Conservation (phyloP, 2,329 filamentous ascomycete species). For the Penicillium sp. region DNA sequence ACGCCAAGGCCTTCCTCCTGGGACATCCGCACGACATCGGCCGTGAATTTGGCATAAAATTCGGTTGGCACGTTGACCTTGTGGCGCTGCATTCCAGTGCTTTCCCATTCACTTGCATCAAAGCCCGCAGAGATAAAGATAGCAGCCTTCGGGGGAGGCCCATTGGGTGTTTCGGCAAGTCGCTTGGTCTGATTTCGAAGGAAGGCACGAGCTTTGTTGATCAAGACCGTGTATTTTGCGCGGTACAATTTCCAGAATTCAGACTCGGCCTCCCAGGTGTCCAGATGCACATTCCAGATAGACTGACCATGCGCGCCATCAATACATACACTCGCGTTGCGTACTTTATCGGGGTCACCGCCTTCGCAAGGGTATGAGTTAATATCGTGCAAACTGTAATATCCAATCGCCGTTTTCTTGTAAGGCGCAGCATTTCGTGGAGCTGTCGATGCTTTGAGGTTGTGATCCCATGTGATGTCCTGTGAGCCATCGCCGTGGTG, state of each 20-base stretch:
- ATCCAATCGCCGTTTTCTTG: conserved; percentile 86
- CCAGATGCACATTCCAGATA: conserved; percentile 93
- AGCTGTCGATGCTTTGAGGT: conserved; percentile 62
- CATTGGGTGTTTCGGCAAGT: conserved; percentile 55
- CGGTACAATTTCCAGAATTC: conserved; percentile 93
- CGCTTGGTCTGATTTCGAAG: conserved; percentile 69
- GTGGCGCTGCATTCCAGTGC: conserved; percentile 89
- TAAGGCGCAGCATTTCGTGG: conserved; percentile 69
- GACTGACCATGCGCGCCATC: conserved; percentile 92
- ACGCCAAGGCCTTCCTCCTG: conserved; percentile 73
- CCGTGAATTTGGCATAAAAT: conserved; percentile 88
- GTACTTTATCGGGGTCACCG: conserved; percentile 90
- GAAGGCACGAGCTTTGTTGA: conserved; percentile 78
- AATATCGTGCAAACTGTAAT: conserved; percentile 96
- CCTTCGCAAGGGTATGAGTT: conserved; percentile 96
- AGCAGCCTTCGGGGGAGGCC: conserved; percentile 70
- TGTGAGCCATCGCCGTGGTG: conserved; percentile 97
- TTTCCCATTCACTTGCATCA: conserved; percentile 94
- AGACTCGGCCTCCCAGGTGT: conserved; percentile 74
- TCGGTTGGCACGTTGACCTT: conserved; percentile 93
- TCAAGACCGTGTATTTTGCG: conserved; percentile 68
- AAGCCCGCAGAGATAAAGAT: conserved; percentile 97
- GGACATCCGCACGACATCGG: conserved; percentile 78
- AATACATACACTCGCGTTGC: conserved; percentile 89
- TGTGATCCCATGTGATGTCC: conserved; percentile 87